Evolutionary conservation across 768 basidiomycete genomes (phyloP).

Genomic region (Trametes cinnabarina): DNA sequence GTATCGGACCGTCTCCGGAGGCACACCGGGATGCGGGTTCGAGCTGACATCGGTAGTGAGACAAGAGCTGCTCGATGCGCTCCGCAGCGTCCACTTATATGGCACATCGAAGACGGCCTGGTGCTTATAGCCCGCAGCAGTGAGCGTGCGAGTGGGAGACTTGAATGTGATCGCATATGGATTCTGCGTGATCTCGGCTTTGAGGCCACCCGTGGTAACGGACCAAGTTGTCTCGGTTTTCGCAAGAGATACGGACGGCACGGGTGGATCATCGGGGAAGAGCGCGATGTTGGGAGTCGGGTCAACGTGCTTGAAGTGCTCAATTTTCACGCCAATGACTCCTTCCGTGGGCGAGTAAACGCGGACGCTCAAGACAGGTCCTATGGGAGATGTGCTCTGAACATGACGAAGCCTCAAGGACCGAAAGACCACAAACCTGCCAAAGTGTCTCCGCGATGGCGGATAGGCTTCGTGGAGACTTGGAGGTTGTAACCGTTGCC

Average conservation of each 20-base stretch:
- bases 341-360: conserved; percentile 56
- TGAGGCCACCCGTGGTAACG: conserved; percentile 49
- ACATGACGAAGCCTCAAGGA: conserved; percentile 18
- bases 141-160: conserved; percentile 44
- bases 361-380: conserved; percentile 49
- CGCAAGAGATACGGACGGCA: conserved; percentile 42
- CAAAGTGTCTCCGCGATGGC: conserved; percentile 62
- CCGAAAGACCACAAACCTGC: conserved; percentile 39
- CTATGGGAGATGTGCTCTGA: conserved; percentile 23
- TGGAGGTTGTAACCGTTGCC: conserved; percentile 52
- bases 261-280: conserved; percentile 57
- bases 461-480: conserved; percentile 59
- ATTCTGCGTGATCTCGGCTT: conserved; percentile 54
- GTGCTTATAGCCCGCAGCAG: conserved; percentile 52
- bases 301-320: conserved; percentile 47
- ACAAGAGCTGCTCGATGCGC: conserved; percentile 55
- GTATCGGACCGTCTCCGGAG: conserved; percentile 46
- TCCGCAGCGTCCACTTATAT: conserved; percentile 48
- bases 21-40: conserved; percentile 47
- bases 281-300: conserved; percentile 51
- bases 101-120: conserved; percentile 58
- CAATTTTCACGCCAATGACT: conserved; percentile 55
- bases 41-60: conserved; percentile 56
- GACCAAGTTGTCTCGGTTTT: conserved; percentile 25
- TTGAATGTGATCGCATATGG: conserved; percentile 65